phyloP scores from a whole-genome alignment of 1,139 yeast species.

The Zygosaccharomyces sapae region DNA sequence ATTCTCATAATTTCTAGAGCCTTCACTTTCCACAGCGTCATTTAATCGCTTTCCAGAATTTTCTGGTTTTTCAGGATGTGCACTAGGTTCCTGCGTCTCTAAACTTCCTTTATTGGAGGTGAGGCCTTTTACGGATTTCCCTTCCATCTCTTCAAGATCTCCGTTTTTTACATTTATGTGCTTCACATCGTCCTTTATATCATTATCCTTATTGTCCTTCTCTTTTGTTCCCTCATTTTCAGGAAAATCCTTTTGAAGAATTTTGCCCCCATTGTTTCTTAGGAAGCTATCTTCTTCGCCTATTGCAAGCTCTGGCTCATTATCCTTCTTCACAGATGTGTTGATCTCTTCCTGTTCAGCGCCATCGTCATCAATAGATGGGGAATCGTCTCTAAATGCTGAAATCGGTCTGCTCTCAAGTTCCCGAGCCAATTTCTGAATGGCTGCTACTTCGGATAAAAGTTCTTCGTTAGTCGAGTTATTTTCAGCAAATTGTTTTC shows the following conservation, averaged over 20 bases:
- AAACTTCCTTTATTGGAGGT: background rate
- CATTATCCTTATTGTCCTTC: no score
- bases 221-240: background rate
- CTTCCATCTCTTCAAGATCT: background rate
- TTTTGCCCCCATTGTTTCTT: constrained; percentile 1
- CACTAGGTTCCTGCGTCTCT: background rate
- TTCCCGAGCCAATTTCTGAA: constrained; percentile 7
- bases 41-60: no score
- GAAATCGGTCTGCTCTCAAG: background rate
- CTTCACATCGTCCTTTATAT: no score
- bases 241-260: background rate
- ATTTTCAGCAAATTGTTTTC: background rate
- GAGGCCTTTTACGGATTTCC: background rate
- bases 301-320: constrained; percentile 1
- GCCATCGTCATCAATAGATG: background rate
- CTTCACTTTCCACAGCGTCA: no score
- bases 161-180: background rate
- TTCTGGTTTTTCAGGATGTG: background rate
- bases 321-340: background rate
- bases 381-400: background rate
- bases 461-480: background rate
- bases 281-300: constrained; percentile 3
- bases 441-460: constrained; percentile 5
- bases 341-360: background rate
- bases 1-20: no score